Base-by-base conservation (phyloP, 2,329 filamentous ascomycete species). In the Hyphodiscus sp. region DNA sequence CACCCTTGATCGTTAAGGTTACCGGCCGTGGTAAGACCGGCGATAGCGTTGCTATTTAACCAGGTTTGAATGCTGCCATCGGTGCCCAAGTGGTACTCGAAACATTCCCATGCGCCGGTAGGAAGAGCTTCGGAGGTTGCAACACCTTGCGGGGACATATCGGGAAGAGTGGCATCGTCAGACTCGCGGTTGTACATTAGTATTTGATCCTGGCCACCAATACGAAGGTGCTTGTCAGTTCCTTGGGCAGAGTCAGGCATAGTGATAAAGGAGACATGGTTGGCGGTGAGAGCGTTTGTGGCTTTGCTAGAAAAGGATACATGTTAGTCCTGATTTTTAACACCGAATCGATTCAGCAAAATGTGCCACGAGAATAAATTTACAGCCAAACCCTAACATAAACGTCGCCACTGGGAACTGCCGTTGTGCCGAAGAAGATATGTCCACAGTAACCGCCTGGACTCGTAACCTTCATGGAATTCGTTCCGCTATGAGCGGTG, bases 141-240 rank as follows among this genome's bases (percentile, higher is more conserved):
- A 49, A 82, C 80, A 13, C 81, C 80, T 23, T 81, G 71, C 0
- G 81, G 80, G 0, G 78, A 82, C 19, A 83, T 75, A 52, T 83
- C 78, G 0, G 80, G 81, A 0, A 84, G 76, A 0, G 81, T 83
- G 0, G 80, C 80, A 56, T 84, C 80, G 65, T 83, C 80, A 16
- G 75, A 74, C 63, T 84, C 80, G 65, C 79, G 79, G 73, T 83
- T 83, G 73, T 78, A 83, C 80, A 83, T 83, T 33, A 83, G 68
- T 63, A 84, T 83, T 58, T 76, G 74, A 69, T 69, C 76, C 67
- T 83, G 80, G 5, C 80, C 80, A 44, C 80, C 80, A 55, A 84
- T 82, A 52, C 81, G 79, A 30, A 84, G 77, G 61, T 83, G 79
- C 68, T 83, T 83, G 51, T 76, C 76, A 45, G 67, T 65, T 55